A percentile compares a stretch with the other conserved stretches of the same genome.
phyloP scores from a whole-genome alignment of 2,329 filamentous ascomycete genomes.

The Paracorniculantispora psalliotae region DNA sequence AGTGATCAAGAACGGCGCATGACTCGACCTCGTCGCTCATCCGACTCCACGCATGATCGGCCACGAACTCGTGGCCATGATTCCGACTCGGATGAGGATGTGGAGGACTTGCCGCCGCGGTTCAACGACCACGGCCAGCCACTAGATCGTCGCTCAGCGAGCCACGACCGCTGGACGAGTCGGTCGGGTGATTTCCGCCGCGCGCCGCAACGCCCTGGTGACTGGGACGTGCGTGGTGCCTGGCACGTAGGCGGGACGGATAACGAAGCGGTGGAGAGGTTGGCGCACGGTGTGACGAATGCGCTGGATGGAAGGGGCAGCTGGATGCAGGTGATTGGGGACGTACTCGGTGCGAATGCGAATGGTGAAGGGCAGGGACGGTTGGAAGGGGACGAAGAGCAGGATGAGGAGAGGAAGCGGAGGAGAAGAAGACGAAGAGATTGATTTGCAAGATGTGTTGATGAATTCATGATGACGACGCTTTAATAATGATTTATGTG shows the following conservation, averaged over 20 bases:
- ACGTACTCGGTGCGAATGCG: slow-evolving; percentile 4
- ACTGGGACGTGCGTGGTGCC: slow-evolving; percentile 34
- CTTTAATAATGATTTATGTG: too few relatives aligned
- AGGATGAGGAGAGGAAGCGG: not conserved
- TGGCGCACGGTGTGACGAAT: slow-evolving; percentile 27
- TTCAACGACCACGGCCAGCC: slow-evolving; percentile 42
- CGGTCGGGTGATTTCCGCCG: slow-evolving; percentile 41
- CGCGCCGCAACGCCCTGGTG: slow-evolving; percentile 26
- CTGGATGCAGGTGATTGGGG: slow-evolving; percentile 23
- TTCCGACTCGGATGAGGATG: slow-evolving; percentile 29
- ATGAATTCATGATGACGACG: slow-evolving; percentile 2
- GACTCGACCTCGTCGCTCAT: slow-evolving; percentile 24
- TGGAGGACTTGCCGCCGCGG: slow-evolving; percentile 43
- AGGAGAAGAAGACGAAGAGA: not conserved
- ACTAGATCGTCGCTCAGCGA: slow-evolving; percentile 25
- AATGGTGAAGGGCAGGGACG: not conserved
- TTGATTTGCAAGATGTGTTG: not conserved
- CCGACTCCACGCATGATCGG: slow-evolving; percentile 31
- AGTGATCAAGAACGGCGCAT: slow-evolving; percentile 18
- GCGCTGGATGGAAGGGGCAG: slow-evolving; percentile 25
- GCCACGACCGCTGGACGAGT: slow-evolving; percentile 26
- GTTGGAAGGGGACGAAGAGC: not conserved
- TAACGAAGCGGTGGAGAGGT: slow-evolving; percentile 33
- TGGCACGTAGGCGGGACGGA: slow-evolving; percentile 45
- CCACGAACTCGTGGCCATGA: slow-evolving; percentile 18